Percentiles rank a stretch among this genome's conserved stretches.
phyloP scores from a whole-genome alignment of 805 yeast species.

The Zygoascus bituminiphila region DNA sequence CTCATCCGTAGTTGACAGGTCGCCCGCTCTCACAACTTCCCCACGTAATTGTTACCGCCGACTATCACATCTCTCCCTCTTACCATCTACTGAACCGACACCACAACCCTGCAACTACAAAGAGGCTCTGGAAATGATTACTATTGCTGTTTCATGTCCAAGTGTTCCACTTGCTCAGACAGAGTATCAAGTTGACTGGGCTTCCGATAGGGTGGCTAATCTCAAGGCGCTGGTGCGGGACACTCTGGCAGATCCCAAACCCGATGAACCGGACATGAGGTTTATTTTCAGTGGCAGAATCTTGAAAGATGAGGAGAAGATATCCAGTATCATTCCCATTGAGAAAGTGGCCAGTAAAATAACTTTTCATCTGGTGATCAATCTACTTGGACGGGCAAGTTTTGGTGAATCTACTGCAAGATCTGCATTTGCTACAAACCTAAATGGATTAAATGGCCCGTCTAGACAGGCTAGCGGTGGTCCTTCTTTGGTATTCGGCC shows the following conservation, averaged over 20 bases:
- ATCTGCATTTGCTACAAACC: neutral
- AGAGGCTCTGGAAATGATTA: no score
- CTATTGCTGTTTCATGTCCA: neutral
- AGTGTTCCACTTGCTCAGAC: neutral
- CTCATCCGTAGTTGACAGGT: no score
- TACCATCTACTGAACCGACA: no score
- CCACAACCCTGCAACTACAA: no score
- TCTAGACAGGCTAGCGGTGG: neutral
- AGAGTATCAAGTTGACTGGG: neutral
- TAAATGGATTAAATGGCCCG: no score
- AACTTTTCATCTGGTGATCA: constrained; percentile 13
- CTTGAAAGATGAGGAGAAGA: constrained; percentile 4
- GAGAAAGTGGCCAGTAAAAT: neutral
- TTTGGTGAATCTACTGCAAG: neutral
- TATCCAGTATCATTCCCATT: neutral
- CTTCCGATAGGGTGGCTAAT: neutral
- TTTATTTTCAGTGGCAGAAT: constrained; percentile 10
- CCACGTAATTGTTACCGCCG: no score
- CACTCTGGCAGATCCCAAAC: neutral
- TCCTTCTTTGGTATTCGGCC: neutral
- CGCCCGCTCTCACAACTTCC: no score
- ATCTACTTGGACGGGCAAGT: neutral
- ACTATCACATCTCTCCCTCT: no score
- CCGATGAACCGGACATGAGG: constrained; percentile 4
- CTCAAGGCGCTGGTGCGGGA: constrained; percentile 1